These are phyloP conservation scores for Zoysia pacifica DNA, from an alignment of 176 grass and related monocot genomes.

Conservation along the genomic window DNA sequence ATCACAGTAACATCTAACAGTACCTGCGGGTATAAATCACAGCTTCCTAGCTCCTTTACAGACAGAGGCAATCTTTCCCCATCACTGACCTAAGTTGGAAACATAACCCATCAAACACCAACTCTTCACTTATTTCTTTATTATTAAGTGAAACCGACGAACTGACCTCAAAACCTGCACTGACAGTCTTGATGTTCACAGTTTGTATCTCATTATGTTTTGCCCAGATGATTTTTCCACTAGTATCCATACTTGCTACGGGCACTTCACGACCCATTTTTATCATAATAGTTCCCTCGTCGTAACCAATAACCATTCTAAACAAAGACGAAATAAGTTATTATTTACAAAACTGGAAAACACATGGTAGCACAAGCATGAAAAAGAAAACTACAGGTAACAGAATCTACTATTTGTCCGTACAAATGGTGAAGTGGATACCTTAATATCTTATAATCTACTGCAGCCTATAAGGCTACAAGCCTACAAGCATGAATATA, in stretches of 20 bases:
- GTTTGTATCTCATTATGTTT: conserved; percentile 99
- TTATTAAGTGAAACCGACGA: conserved; percentile 6
- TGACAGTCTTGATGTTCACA: conserved; percentile 91
- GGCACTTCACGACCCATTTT: conserved; percentile 99
- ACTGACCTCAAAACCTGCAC: conserved; percentile 82
- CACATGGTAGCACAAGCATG: neutral
- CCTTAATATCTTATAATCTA: neutral
- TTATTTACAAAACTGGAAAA: conserved; percentile 31
- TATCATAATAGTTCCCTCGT: conserved; percentile 97
- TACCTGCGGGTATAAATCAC: conserved; percentile 98
- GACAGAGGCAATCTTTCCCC: conserved; percentile 94
- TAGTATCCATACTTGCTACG: conserved; percentile 92
- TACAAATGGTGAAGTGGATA: conserved; percentile 27
- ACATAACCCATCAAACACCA: conserved; percentile 29
- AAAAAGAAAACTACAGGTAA: neutral
- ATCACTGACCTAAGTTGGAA: conserved; percentile 64
- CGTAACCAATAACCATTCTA: conserved; percentile 98
- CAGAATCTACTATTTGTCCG: conserved; percentile 18
- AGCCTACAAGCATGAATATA: conserved; percentile 8
- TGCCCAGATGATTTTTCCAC: conserved; percentile 99
- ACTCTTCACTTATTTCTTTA: conserved; percentile 16
- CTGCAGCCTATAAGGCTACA: neutral
- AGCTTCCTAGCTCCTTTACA: conserved; percentile 96
- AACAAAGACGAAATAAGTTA: conserved; percentile 8
- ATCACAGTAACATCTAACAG: conserved; percentile 25